Conservation (phyloP, 768 basidiomycete species). For the Lyophyllum decastes region DNA sequence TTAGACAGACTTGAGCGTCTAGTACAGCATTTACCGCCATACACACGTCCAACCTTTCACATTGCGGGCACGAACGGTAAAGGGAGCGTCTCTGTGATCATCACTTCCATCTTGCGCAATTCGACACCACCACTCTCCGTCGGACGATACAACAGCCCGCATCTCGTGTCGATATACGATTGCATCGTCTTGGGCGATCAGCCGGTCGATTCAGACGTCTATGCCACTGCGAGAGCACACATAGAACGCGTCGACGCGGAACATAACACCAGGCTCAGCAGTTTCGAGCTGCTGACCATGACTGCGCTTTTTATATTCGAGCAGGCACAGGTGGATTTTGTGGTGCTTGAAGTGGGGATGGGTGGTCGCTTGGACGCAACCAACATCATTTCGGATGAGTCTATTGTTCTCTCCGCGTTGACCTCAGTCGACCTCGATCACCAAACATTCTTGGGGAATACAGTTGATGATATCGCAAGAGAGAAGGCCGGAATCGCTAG, state of each 20-base stretch:
- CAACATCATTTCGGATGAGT: conserved; percentile 60
- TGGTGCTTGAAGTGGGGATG: conserved; percentile 93
- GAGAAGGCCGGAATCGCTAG: conserved; percentile 88
- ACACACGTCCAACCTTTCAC: conserved; percentile 83
- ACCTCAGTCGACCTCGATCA: conserved; percentile 84
- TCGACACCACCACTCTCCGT: conserved; percentile 58
- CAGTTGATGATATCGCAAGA: conserved; percentile 54
- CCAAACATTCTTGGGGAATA: conserved; percentile 72
- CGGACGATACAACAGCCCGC: conserved; percentile 92
- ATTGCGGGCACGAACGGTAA: conserved; percentile 97
- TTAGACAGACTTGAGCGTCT: conserved; percentile 60
- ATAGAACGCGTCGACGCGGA: conserved; percentile 52
- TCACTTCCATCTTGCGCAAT: conserved; percentile 71
- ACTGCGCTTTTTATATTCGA: conserved; percentile 71
- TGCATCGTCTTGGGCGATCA: conserved; percentile 67
- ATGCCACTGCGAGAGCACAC: conserved; percentile 40
- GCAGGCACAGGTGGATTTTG: conserved; percentile 67
- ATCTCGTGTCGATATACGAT: conserved; percentile 78
- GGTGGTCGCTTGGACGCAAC: conserved; percentile 62
- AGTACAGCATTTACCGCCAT: conserved; percentile 54
- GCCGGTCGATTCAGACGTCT: conserved; percentile 51
- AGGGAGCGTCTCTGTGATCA: conserved; percentile 84
- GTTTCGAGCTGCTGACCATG: conserved; percentile 86
- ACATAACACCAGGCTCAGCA: conserved; percentile 51
- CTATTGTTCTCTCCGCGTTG: conserved; percentile 75